Evolutionary conservation across 1,139 yeast genomes (phyloP).

Genomic region (Diutina sp.): DNA sequence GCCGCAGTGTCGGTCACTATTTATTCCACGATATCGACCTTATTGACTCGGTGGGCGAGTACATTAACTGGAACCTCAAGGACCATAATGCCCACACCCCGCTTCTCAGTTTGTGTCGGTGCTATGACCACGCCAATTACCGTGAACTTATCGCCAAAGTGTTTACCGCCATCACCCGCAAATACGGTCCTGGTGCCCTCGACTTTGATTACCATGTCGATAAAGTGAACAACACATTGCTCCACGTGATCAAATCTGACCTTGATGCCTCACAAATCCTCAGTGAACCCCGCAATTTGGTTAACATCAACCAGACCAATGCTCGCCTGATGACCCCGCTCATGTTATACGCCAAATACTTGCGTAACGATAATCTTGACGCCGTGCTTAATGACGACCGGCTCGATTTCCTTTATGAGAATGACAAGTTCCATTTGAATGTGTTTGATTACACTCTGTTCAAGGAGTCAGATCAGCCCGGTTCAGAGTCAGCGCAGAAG

Average conservation of each 20-base stretch:
- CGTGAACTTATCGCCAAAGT: slow-evolving; percentile 32
- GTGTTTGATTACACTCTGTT: slow-evolving; percentile 23
- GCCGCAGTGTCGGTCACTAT: slow-evolving; percentile 64
- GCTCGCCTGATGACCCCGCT: slow-evolving; percentile 52
- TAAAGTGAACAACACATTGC: slow-evolving; percentile 55
- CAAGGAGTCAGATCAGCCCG: not conserved
- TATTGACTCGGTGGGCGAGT: slow-evolving; percentile 41
- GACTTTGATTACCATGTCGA: slow-evolving; percentile 57
- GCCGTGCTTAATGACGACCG: slow-evolving; percentile 32
- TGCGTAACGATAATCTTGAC: slow-evolving; percentile 45
- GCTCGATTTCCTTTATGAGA: slow-evolving; percentile 31
- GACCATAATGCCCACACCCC: slow-evolving; percentile 74
- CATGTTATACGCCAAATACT: slow-evolving; percentile 59
- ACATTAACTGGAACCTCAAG: slow-evolving; percentile 56
- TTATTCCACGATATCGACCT: slow-evolving; percentile 46
- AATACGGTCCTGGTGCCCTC: slow-evolving; percentile 22
- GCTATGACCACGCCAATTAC: slow-evolving; percentile 71
- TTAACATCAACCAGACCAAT: slow-evolving; percentile 55
- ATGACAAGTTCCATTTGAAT: slow-evolving; percentile 27
- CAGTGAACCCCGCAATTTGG: slow-evolving; percentile 16
- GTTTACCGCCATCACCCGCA: slow-evolving; percentile 28
- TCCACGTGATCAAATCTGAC: slow-evolving; percentile 51
- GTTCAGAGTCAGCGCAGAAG: not conserved
- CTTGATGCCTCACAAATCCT: slow-evolving; percentile 25
- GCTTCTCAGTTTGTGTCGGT: slow-evolving; percentile 57